Base-by-base conservation (phyloP, 2,329 filamentous ascomycete species). In the Verticillium dahliae region DNA sequence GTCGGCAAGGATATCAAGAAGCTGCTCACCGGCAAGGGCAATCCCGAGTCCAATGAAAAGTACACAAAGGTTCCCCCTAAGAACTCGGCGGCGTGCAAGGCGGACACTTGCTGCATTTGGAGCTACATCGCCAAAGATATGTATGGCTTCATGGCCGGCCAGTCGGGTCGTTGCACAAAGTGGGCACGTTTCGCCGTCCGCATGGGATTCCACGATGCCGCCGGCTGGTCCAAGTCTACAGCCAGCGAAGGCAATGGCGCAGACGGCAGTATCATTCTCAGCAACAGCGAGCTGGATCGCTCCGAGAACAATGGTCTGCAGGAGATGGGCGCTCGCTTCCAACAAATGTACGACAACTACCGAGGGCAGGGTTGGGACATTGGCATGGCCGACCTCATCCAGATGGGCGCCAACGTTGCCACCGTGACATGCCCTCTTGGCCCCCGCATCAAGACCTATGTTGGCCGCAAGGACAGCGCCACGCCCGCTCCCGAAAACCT, bases 361-460 rank as follows among this genome's bases (percentile, higher is more conserved):
- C 61, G 61, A 41, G 41, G 37, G 22, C 52, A 60, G 59, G 64
- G 64, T 45, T 72, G 67, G 37, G 63, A 69, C n/a, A 76, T 85
- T 18, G 75, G 77, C 6, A 80, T 80, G 66, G 83, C 81, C 37
- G 84, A 86, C 66, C 74, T 86, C 6, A 77, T 84, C 50, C 82
- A 85, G 68, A 80, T 84, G 68, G 80, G 80, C 2, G 74, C 74
- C 71, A 81, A 71, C 62, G 74, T 83, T 50, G 83, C 80, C 18
- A 79, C 81, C 11, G 76, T 81, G 4, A 75, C 79, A 33, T 78
- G 76, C 62, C 75, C 76, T 6, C 72, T 76, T 11, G 76, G 76
- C 4, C 83, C 83, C 2, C 76, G 77, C 22, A 75, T 84, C 34
- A 73, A 76, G 59, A 79, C 81, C 1, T 82, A 78, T 61, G 78